phyloP scores from a whole-genome alignment of 371 early-diverging fungal species.

The Hamiltosporidium magnivora region DNA sequence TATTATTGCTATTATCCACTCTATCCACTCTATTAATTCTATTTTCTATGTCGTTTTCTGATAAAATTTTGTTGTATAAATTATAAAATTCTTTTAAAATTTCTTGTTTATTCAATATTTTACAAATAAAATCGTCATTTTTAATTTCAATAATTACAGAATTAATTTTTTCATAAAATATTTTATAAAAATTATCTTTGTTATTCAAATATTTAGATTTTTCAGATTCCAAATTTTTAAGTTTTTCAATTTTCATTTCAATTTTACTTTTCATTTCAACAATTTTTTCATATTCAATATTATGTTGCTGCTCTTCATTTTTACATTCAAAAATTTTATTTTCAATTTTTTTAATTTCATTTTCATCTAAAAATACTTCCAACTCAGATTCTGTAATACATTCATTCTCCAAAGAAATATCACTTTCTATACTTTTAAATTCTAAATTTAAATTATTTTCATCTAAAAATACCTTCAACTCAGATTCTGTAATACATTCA shows the following conservation, averaged over 20 bases:
- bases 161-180: neutral
- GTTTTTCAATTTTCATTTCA: constrained; percentile 2
- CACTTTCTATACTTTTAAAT: too few relatives aligned
- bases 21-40: neutral
- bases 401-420: too few relatives aligned
- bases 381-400: too few relatives aligned
- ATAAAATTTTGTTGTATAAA: too few relatives aligned
- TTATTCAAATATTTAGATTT: neutral
- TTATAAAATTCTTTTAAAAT: neutral
- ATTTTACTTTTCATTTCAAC: neutral
- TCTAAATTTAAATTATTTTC: too few relatives aligned
- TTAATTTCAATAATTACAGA: neutral
- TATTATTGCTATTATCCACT: neutral
- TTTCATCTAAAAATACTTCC: too few relatives aligned
- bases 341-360: constrained; percentile 1
- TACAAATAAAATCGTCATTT: neutral
- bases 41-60: neutral
- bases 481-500: too few relatives aligned
- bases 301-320: neutral
- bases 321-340: constrained; percentile 7
- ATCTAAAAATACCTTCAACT: too few relatives aligned
- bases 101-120: neutral
- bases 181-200: neutral
- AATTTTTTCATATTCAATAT: constrained; percentile 1
- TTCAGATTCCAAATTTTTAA: neutral